A percentile compares a stretch with the other conserved stretches of the same genome.
phyloP scores from a whole-genome alignment of 495 filamentous ascomycete genomes.

The Talaromyces borbonicus region DNA sequence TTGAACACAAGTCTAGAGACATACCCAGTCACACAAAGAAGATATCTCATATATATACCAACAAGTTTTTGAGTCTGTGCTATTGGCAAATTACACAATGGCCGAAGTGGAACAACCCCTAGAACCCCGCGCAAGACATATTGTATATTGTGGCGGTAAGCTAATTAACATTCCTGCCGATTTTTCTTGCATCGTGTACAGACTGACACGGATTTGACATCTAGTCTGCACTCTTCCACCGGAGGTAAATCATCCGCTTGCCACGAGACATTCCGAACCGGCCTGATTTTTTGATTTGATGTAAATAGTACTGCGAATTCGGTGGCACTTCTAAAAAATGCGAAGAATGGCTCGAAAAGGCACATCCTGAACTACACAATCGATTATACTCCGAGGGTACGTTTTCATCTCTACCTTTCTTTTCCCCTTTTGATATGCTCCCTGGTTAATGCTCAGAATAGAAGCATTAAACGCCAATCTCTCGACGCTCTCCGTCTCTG shows the following conservation, averaged over 20 bases:
- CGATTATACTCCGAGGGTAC: conserved; percentile 77
- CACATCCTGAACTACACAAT: conserved; percentile 61
- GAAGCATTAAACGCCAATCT: conserved; percentile 77
- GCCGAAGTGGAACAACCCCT: conserved; percentile 31
- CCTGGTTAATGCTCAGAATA: no score
- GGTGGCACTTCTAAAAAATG: conserved; percentile 97
- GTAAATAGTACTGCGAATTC: conserved; percentile 87
- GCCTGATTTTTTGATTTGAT: not conserved
- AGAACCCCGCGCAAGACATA: conserved; percentile 53
- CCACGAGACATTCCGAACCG: no score
- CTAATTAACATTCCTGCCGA: not conserved
- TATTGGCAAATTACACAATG: conserved; percentile 16
- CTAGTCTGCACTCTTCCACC: conserved; percentile 87
- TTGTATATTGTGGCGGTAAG: conserved; percentile 74
- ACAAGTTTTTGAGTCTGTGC: not conserved
- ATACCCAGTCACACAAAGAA: not conserved
- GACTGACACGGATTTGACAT: not conserved
- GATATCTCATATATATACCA: not conserved
- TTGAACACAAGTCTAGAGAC: no score
- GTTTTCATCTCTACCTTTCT: conserved; percentile 5
- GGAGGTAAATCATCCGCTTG: no score
- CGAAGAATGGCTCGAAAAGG: conserved; percentile 82
- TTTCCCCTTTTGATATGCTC: no score
- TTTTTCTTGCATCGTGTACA: not conserved
- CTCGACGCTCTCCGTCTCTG: conserved; percentile 74